These are phyloP conservation scores for Leptomonas pyrrhocoris DNA, from an alignment of 208 protist genomes.

Conservation along the genomic window DNA sequence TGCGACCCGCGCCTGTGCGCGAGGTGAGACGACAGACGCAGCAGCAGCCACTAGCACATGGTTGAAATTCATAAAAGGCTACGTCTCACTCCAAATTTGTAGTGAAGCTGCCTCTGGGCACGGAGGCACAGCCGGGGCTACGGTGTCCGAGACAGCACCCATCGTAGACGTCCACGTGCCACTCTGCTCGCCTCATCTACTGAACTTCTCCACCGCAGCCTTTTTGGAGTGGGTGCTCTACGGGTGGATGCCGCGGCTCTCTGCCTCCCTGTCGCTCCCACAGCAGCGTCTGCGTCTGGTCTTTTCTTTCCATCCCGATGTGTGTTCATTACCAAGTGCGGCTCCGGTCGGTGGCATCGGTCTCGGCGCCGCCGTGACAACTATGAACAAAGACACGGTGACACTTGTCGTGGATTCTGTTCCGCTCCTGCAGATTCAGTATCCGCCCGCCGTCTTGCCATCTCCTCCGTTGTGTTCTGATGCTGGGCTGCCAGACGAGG, in stretches of 20 bases:
- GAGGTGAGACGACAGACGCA: constrained; percentile 5
- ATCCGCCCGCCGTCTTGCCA: constrained; percentile 21
- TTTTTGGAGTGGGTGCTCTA: constrained; percentile 74
- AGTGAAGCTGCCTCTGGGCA: not conserved
- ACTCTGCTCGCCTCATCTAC: constrained; percentile 42
- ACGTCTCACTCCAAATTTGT: constrained; percentile 25
- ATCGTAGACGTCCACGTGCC: constrained; percentile 6
- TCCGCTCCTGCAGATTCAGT: constrained; percentile 28
- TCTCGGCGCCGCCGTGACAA: no score
- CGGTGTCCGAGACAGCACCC: not conserved
- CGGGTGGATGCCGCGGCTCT: constrained; percentile 23
- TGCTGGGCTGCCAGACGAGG: not conserved
- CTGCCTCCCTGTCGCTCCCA: not conserved
- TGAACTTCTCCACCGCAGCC: constrained; percentile 61
- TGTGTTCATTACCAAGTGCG: no score
- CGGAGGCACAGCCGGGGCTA: not conserved
- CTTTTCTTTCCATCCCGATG: constrained; percentile 21
- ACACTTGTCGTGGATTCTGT: constrained; percentile 36
- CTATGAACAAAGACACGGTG: constrained; percentile 23
- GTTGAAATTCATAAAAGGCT: constrained; percentile 14
- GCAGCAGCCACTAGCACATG: not conserved
- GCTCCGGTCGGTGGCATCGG: no score
- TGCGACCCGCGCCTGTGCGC: not conserved
- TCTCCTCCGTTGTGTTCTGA: no score
- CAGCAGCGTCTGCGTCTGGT: constrained; percentile 22